A percentile compares a stretch with the other conserved stretches of the same genome.
Evolutionary conservation across 2,329 filamentous ascomycete species (phyloP).

Genomic region (Fusarium sp.): DNA sequence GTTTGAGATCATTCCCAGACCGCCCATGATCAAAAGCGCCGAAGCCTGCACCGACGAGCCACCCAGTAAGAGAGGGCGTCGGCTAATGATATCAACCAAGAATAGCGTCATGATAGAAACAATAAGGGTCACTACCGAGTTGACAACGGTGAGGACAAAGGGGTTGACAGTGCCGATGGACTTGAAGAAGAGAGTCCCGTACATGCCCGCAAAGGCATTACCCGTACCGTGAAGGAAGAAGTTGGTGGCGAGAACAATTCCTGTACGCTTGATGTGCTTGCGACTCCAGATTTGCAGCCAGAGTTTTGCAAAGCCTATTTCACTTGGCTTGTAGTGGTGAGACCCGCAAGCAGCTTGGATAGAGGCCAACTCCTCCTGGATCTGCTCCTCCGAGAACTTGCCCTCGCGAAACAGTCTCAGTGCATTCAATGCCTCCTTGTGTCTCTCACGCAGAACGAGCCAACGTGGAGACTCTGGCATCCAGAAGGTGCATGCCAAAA

Average conservation of each 20-base stretch:
- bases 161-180: slow-evolving; percentile 46
- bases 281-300: slow-evolving; percentile 43
- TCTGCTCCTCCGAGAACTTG: slow-evolving; percentile 40
- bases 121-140: slow-evolving; percentile 33
- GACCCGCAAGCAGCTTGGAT: neutral
- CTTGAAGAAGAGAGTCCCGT: slow-evolving; percentile 49
- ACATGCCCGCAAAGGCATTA: slow-evolving; percentile 46
- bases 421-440: slow-evolving; percentile 46
- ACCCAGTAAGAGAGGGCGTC: slow-evolving; percentile 41
- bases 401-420: slow-evolving; percentile 43
- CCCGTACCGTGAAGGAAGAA: slow-evolving; percentile 49
- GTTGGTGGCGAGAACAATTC: slow-evolving; percentile 43
- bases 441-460: slow-evolving; percentile 43
- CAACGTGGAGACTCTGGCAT: slow-evolving; percentile 46
- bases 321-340: neutral
- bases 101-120: slow-evolving; percentile 27
- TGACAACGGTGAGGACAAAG: slow-evolving; percentile 42
- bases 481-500: slow-evolving; percentile 29
- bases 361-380: slow-evolving; percentile 34
- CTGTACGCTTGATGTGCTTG: slow-evolving; percentile 42
- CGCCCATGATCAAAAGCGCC: slow-evolving; percentile 52
- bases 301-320: slow-evolving; percentile 1
- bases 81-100: slow-evolving; percentile 38
- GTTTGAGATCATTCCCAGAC: slow-evolving; percentile 45
- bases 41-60: slow-evolving; percentile 46